Evolutionary conservation across 2,329 filamentous ascomycete species (phyloP), one percentile per base, ranked within the genome.

Genomic region (Fusarium dimerum): DNA sequence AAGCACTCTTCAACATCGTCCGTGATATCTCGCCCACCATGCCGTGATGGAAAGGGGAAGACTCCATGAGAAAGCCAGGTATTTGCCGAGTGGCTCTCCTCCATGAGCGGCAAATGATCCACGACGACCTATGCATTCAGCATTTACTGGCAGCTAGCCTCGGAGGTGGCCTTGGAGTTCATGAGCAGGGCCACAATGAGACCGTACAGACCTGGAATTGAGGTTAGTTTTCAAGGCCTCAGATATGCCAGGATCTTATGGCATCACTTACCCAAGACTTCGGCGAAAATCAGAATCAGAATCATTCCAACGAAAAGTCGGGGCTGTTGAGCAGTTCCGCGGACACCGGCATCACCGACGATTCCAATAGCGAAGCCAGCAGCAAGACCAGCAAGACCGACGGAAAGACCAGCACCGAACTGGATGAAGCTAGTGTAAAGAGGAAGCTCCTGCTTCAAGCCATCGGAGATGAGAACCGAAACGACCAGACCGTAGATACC

Each of bases 111-210:
- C 49, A 40, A 40, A 20, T 54, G 20, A 39, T 46, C 42, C 32
- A 36, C 32, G 32, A 12, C 32, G 13, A 15, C 3, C 32, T 9
- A 15, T 26, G 26, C 17, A 52, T 34, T 30, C 29, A 34, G 42
- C 17, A 34, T 56, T 62, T 64, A 63, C 40, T 78, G 85, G 76
- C 88, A 92, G 55, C 63, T 71, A 65, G 80, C 81, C 67, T 86
- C 83, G 65, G 85, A 76, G 55, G 76, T 77, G 39, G 88, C 89
- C 81, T 94, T 95, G 54, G 94, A 96, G 89, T 97, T 99, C 95
- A 99, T 99, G 72, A 99, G 87, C 71, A 99, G 89, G 61, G 94
- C 94, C 65, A 99, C 94, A 74, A 99, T 99, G 70, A 99, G 84
- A 75, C 94, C 94, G 80, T 99, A 99, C 54, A 99, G 90, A 94